A percentile compares a stretch with the other conserved stretches of the same genome.
Evolutionary conservation across 257 asterid species (phyloP).

Genomic region (Solanum okadae): DNA sequence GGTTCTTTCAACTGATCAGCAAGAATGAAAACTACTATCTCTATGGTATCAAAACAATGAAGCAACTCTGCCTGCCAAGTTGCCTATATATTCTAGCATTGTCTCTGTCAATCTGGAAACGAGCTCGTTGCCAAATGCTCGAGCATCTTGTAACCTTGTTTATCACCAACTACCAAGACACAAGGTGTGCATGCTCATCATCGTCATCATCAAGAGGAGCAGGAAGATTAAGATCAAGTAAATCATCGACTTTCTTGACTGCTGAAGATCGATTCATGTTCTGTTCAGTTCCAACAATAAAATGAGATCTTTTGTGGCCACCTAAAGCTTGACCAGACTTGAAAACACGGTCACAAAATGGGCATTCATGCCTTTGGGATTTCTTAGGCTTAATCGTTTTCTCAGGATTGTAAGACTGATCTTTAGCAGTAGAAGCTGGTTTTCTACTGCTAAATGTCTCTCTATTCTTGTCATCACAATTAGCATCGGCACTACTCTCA

Average conservation of each 20-base stretch:
- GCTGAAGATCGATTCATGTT: conserved; percentile 18
- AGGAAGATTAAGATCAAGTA: conserved; percentile 86
- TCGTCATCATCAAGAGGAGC: conserved; percentile 65
- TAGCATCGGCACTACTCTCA: conserved; percentile 54
- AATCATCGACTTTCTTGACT: conserved; percentile 28
- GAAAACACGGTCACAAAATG: conserved; percentile 64
- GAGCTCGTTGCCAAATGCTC: neutral
- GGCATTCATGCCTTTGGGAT: conserved; percentile 62
- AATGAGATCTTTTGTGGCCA: conserved; percentile 92
- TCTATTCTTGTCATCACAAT: conserved; percentile 23
- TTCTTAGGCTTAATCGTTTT: conserved; percentile 41
- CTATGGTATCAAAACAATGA: neutral
- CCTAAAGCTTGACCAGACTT: conserved; percentile 97
- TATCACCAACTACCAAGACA: conserved; percentile 19
- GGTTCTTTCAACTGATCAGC: conserved; percentile 1
- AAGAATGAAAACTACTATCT: neutral
- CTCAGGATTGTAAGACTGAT: conserved; percentile 15
- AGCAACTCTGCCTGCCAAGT: neutral
- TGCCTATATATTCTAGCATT: conserved; percentile 2
- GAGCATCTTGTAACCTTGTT: neutral
- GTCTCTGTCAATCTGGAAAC: neutral
- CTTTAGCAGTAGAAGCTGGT: conserved; percentile 26
- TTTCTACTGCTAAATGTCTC: conserved; percentile 32
- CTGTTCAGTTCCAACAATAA: conserved; percentile 37
- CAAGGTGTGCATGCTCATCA: conserved; percentile 22